Evolutionary conservation across 208 protist genomes (phyloP).

Genomic region (Leishmania aethiopica): DNA sequence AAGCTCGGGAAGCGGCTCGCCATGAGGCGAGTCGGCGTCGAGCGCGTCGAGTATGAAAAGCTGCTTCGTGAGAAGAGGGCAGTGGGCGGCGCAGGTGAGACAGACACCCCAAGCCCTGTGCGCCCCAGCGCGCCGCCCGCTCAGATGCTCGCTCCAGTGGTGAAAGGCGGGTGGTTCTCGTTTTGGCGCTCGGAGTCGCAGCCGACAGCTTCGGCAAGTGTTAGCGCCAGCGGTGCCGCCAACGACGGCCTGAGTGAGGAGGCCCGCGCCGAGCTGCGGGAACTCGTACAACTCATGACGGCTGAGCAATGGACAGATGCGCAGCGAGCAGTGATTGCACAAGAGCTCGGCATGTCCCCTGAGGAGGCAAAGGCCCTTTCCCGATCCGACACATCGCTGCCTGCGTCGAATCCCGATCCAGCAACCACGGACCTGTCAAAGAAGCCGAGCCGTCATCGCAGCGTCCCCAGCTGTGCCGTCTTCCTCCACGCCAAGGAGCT

Average conservation of each 20-base stretch:
- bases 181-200: conserved; percentile 22
- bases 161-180: conserved; percentile 20
- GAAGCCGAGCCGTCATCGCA: not conserved
- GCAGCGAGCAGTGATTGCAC: conserved; percentile 65
- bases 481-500: conserved; percentile 18
- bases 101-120: not conserved
- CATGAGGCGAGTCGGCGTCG: conserved; percentile 32
- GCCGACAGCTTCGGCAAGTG: conserved; percentile 2
- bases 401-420: not conserved
- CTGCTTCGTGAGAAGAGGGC: conserved; percentile 24
- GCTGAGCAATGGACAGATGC: conserved; percentile 58
- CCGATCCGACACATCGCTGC: not conserved
- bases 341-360: conserved; percentile 62
- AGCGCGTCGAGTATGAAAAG: conserved; percentile 42
- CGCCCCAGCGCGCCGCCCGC: not conserved
- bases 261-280: conserved; percentile 47
- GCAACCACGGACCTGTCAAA: not conserved
- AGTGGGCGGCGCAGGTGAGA: not conserved
- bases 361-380: conserved; percentile 51
- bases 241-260: conserved; percentile 32
- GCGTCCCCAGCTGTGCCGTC: conserved; percentile 13
- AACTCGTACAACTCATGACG: conserved; percentile 60
- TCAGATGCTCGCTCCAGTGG: not conserved
- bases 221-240: not conserved
- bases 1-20: conserved; percentile 58